Percentiles rank a stretch among this genome's conserved stretches.
Conservation (phyloP, 2,329 filamentous ascomycete species). For the Trichoderma gracile region DNA sequence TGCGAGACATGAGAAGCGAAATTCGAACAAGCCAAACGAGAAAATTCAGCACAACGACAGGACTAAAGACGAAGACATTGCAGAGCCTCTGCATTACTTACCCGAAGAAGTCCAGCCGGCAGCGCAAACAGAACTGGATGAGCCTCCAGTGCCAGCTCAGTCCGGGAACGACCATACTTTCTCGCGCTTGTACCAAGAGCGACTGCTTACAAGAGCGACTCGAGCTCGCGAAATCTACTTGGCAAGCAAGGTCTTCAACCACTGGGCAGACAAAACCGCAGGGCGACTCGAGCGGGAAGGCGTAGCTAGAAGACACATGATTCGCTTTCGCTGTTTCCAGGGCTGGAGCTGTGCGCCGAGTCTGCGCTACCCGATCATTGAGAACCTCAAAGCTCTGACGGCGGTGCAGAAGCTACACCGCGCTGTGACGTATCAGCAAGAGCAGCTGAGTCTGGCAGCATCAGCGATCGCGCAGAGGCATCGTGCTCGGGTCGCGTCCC, state of each 20-base stretch:
- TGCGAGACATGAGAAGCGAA: neutral
- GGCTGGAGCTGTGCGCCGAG: conserved; percentile 41
- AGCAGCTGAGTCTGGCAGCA: conserved; percentile 34
- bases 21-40: neutral
- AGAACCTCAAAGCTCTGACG: conserved; percentile 36
- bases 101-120: neutral
- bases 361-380: conserved; percentile 34
- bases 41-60: neutral
- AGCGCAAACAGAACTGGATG: neutral
- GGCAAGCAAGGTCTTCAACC: conserved; percentile 42
- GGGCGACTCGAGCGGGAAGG: conserved; percentile 67
- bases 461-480: conserved; percentile 31
- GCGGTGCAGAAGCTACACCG: conserved; percentile 41
- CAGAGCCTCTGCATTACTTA: neutral
- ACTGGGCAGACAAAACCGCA: conserved; percentile 65
- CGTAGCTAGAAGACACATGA: conserved; percentile 67
- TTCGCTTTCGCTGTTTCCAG: conserved; percentile 54
- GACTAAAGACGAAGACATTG: neutral
- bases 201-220: conserved; percentile 53
- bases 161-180: neutral
- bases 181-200: conserved; percentile 20
- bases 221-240: conserved; percentile 67
- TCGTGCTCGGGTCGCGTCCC: conserved; percentile 29
- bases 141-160: neutral
- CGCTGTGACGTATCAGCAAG: conserved; percentile 33